phyloP scores from a whole-genome alignment of 2,329 filamentous ascomycete genomes.

The Colletotrichum cereale region DNA sequence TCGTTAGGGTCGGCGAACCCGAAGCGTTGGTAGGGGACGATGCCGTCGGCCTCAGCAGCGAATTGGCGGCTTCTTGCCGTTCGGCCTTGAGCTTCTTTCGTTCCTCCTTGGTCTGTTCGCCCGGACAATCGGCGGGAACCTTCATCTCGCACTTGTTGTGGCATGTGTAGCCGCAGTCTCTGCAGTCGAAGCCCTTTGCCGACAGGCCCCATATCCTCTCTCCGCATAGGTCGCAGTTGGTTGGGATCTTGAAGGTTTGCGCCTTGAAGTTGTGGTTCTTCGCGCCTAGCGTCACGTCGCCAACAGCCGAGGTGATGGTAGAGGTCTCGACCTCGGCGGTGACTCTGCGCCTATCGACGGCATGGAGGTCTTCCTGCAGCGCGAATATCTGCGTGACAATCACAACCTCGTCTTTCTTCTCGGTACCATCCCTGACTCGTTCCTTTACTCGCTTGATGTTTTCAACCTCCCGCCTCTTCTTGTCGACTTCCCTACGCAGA shows the following conservation, averaged over 20 bases:
- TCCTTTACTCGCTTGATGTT: slow-evolving; percentile 79
- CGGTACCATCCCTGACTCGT: slow-evolving; percentile 82
- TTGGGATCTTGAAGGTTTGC: slow-evolving; percentile 99
- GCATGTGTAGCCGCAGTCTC: slow-evolving; percentile 97
- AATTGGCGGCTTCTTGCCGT: slow-evolving; percentile 82
- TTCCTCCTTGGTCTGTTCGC: slow-evolving; percentile 93
- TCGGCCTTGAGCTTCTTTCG: slow-evolving; percentile 93
- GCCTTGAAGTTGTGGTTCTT: slow-evolving; percentile 98
- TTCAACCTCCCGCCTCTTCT: slow-evolving; percentile 88
- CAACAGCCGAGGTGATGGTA: slow-evolving; percentile 91
- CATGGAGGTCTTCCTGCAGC: slow-evolving; percentile 86
- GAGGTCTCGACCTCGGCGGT: slow-evolving; percentile 94
- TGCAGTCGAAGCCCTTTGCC: slow-evolving; percentile 95
- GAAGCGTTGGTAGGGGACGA: slow-evolving; percentile 58
- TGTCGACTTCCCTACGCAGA: slow-evolving; percentile 84
- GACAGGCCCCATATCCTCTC: slow-evolving; percentile 98
- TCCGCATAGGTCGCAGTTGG: slow-evolving; percentile 96
- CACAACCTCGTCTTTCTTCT: slow-evolving; percentile 90
- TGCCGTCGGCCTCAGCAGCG: slow-evolving; percentile 61
- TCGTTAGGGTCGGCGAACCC: slow-evolving; percentile 76
- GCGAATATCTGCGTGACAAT: slow-evolving; percentile 86
- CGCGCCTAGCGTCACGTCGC: slow-evolving; percentile 91
- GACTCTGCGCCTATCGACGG: slow-evolving; percentile 84
- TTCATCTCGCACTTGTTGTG: slow-evolving; percentile 99
- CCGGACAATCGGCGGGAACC: slow-evolving; percentile 94